phyloP scores from a whole-genome alignment of 2,329 filamentous ascomycete species.

The Pseudogymnoascus sp. region DNA sequence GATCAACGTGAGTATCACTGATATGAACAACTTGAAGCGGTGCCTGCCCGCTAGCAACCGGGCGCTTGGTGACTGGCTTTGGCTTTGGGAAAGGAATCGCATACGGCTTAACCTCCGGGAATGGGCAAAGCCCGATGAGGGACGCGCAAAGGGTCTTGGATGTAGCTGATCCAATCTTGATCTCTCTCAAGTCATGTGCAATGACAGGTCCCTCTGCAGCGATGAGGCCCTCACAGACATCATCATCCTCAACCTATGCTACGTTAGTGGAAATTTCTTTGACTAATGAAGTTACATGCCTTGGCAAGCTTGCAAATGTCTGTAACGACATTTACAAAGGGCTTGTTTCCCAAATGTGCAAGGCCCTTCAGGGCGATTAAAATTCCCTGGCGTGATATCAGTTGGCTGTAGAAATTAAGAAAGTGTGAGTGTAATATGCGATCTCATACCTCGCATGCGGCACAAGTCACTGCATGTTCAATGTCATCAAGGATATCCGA shows the following conservation, averaged over 20 bases:
- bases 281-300: constrained; percentile 17
- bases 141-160: constrained; percentile 45
- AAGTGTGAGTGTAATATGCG: constrained; percentile 24
- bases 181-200: constrained; percentile 41
- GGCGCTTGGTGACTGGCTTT: constrained; percentile 29
- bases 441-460: constrained; percentile 28
- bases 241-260: constrained; percentile 30
- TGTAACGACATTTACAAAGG: constrained; percentile 33
- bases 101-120: constrained; percentile 30
- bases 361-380: constrained; percentile 38
- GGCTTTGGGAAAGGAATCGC: constrained; percentile 29
- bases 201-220: constrained; percentile 46
- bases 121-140: constrained; percentile 37
- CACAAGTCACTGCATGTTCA: constrained; percentile 27
- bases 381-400: constrained; percentile 20
- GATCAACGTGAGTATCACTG: constrained; percentile 37
- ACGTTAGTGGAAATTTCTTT: neutral
- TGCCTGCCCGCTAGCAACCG: constrained; percentile 29
- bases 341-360: constrained; percentile 35
- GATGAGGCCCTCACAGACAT: constrained; percentile 38
- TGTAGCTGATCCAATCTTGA: constrained; percentile 41
- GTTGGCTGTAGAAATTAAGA: neutral
- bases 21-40: constrained; percentile 36
- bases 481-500: constrained; percentile 25
- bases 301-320: constrained; percentile 28